A percentile compares a stretch with the other conserved stretches of the same genome.
Evolutionary conservation across 225 moss, liverwort and hornwort species (phyloP).

Genomic region (Physcomitrellopsis africana): DNA sequence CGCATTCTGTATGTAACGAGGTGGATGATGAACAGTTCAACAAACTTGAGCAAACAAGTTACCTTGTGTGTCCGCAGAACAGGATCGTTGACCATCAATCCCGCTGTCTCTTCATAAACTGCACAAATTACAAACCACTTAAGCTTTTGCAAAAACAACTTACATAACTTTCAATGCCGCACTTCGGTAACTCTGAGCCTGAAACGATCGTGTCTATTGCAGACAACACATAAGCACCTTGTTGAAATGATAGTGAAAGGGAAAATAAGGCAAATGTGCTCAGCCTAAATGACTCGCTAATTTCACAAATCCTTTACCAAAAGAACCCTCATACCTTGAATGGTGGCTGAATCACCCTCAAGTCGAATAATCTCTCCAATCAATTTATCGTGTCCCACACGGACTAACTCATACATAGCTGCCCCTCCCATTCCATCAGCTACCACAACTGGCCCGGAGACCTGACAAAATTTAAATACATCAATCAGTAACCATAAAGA

Average conservation of each 20-base stretch:
- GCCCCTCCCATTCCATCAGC: slow-evolving; percentile 75
- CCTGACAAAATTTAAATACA: slow-evolving; percentile 20
- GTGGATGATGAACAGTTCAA: neutral
- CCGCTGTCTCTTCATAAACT: slow-evolving; percentile 80
- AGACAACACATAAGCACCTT: neutral
- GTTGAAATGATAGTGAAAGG: neutral
- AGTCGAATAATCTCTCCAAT: slow-evolving; percentile 79
- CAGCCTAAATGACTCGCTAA: neutral
- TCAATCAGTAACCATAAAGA: neutral
- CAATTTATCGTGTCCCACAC: slow-evolving; percentile 66
- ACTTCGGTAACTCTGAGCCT: neutral
- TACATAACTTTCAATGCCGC: neutral
- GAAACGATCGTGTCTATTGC: neutral
- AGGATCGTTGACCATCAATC: slow-evolving; percentile 71
- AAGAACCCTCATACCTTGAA: slow-evolving; percentile 43
- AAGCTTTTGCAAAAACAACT: neutral
- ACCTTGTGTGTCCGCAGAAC: slow-evolving; percentile 69
- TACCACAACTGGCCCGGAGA: slow-evolving; percentile 73
- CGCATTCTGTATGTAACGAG: neutral
- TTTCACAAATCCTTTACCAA: neutral
- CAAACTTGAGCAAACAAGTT: neutral
- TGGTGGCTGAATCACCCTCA: slow-evolving; percentile 79
- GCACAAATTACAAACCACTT: neutral
- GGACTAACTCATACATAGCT: slow-evolving; percentile 76
- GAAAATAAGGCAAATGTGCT: neutral